Evolutionary conservation across 371 early-diverging fungal genomes (phyloP).

Genomic region (Massospora cicadina): DNA sequence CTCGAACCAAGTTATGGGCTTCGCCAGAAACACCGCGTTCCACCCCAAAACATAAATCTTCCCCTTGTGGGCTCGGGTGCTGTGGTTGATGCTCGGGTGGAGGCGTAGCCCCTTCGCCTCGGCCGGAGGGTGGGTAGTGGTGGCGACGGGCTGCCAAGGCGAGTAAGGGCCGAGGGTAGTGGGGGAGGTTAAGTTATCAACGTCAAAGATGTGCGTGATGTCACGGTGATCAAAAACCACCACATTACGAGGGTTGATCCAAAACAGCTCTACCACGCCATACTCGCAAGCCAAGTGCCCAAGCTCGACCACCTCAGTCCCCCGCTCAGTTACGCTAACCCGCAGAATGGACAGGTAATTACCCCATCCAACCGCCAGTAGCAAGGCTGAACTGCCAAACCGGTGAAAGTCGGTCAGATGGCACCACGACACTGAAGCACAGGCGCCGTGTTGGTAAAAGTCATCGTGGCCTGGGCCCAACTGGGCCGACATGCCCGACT

Average conservation of each 20-base stretch:
- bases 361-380: constrained; percentile 45
- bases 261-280: neutral
- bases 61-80: constrained; percentile 1
- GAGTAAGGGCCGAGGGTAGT: neutral
- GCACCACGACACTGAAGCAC: neutral
- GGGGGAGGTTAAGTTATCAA: neutral
- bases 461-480: neutral
- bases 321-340: constrained; percentile 15
- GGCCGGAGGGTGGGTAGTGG: neutral
- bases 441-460: neutral
- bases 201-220: neutral
- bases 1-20: constrained; percentile 5
- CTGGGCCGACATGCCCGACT: neutral
- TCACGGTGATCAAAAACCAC: constrained; percentile 1
- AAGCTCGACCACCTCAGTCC: constrained; percentile 1
- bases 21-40: neutral
- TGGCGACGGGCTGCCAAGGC: neutral
- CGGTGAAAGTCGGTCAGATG: constrained; percentile 12
- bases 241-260: constrained; percentile 7
- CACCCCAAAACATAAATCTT: constrained; percentile 5
- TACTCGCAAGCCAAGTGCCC: neutral
- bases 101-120: neutral
- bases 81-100: neutral
- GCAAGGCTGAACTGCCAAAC: constrained; percentile 23
- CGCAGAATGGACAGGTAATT: constrained; percentile 34